Percentiles rank a stretch among this genome's conserved stretches.
Conservation (phyloP, 768 basidiomycete species). For the Phlebiopsis flavidoalba region DNA sequence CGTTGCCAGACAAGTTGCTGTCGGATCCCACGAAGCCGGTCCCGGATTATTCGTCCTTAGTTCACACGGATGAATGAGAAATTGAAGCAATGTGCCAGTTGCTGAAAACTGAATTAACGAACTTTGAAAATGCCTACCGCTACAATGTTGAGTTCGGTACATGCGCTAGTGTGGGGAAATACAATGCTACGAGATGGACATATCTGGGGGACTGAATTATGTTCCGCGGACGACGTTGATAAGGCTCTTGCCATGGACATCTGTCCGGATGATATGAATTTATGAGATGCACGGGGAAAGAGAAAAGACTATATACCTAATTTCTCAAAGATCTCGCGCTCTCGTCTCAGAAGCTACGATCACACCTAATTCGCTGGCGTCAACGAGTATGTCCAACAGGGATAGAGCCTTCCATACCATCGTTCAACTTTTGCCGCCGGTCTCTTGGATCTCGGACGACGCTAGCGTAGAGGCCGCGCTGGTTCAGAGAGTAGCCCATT, state of each 20-base stretch:
- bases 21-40: no score
- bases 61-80: no score
- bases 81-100: no score
- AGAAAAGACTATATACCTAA: constrained; percentile 36
- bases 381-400: neutral
- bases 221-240: constrained; percentile 55
- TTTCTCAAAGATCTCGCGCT: constrained; percentile 80
- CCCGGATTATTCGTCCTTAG: no score
- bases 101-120: neutral
- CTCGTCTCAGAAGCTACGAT: constrained; percentile 78
- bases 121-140: neutral
- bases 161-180: neutral
- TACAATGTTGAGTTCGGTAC: neutral
- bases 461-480: constrained; percentile 71
- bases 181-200: neutral
- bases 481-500: constrained; percentile 83
- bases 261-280: constrained; percentile 19
- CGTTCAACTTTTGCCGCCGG: constrained; percentile 51
- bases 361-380: constrained; percentile 10
- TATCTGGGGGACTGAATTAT: neutral
- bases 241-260: constrained; percentile 79
- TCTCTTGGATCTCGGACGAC: constrained; percentile 69
- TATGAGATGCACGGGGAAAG: neutral
- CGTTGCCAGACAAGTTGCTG: no score
- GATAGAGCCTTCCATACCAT: constrained; percentile 37